These are phyloP conservation scores for Malassezia vespertilionis DNA, from an alignment of 1,284 basidiomycete species.

Conservation along the genomic window DNA sequence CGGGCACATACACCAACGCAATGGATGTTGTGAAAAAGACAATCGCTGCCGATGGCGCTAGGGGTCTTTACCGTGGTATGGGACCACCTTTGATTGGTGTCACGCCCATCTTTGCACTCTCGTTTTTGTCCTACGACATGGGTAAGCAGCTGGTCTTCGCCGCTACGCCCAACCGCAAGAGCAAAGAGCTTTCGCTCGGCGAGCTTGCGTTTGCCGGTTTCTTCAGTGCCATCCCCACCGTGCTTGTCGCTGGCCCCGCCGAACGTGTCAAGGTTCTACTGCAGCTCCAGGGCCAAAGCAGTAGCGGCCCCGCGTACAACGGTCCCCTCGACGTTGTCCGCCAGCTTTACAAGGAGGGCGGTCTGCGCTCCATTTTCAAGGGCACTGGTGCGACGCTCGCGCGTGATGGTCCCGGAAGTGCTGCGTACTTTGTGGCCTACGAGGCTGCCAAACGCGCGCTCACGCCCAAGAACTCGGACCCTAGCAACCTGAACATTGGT, in stretches of 20 bases:
- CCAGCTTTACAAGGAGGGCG: slow-evolving; percentile 88
- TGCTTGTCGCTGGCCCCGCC: slow-evolving; percentile 82
- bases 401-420: slow-evolving; percentile 89
- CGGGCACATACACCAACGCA: slow-evolving; percentile 81
- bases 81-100: slow-evolving; percentile 87
- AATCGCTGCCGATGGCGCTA: slow-evolving; percentile 73
- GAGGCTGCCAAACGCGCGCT: slow-evolving; percentile 81
- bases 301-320: slow-evolving; percentile 62
- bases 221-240: slow-evolving; percentile 84
- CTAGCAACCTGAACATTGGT: slow-evolving; percentile 71
- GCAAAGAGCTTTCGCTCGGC: slow-evolving; percentile 58
- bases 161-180: slow-evolving; percentile 56
- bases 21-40: slow-evolving; percentile 87
- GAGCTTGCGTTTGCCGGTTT: slow-evolving; percentile 90
- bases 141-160: slow-evolving; percentile 78
- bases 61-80: slow-evolving; percentile 60
- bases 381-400: slow-evolving; percentile 84
- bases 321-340: slow-evolving; percentile 84
- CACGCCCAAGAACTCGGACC: slow-evolving; percentile 60
- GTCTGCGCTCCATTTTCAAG: slow-evolving; percentile 79
- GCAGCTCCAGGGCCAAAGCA: slow-evolving; percentile 76
- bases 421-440: slow-evolving; percentile 95
- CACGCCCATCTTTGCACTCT: slow-evolving; percentile 95
- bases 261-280: slow-evolving; percentile 94
- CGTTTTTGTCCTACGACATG: slow-evolving; percentile 95